phyloP scores from a whole-genome alignment of 768 basidiomycete genomes.

The Lactarius evosmus region DNA sequence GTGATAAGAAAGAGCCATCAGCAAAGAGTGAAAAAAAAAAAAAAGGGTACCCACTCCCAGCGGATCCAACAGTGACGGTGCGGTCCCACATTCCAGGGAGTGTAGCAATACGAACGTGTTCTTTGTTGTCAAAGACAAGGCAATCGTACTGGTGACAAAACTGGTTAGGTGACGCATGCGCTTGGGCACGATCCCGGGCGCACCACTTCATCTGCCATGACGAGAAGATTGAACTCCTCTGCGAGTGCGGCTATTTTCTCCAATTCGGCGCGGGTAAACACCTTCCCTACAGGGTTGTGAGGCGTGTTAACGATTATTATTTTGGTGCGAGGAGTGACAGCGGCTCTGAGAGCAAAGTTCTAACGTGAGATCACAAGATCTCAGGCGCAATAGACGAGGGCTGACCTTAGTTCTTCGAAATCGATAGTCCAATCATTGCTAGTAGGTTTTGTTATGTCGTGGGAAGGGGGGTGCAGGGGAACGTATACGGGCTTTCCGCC shows the following conservation, averaged over 20 bases:
- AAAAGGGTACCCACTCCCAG: constrained; percentile 61
- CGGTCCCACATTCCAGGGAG: constrained; percentile 99
- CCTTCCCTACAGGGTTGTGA: constrained; percentile 98
- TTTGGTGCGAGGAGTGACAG: constrained; percentile 87
- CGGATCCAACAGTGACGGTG: constrained; percentile 94
- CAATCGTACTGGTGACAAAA: constrained; percentile 72
- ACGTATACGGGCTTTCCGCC: constrained; percentile 92
- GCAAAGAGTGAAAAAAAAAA: too few relatives aligned
- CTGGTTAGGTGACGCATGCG: neutral
- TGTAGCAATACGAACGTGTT: constrained; percentile 89
- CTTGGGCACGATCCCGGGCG: constrained; percentile 32
- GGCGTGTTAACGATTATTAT: constrained; percentile 96
- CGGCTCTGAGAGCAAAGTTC: constrained; percentile 45
- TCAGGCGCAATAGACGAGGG: neutral
- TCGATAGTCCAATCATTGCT: constrained; percentile 87
- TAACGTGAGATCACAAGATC: constrained; percentile 5
- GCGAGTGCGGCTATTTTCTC: constrained; percentile 83
- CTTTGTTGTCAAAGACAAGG: constrained; percentile 80
- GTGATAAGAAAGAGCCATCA: neutral
- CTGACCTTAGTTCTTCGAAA: constrained; percentile 79
- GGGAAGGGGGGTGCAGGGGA: constrained; percentile 83
- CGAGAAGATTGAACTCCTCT: constrained; percentile 86
- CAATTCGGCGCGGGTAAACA: constrained; percentile 82
- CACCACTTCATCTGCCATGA: constrained; percentile 97
- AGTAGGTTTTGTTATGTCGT: constrained; percentile 46